phyloP scores from a whole-genome alignment of 2,329 filamentous ascomycete genomes.

The Emmonsia crescens region DNA sequence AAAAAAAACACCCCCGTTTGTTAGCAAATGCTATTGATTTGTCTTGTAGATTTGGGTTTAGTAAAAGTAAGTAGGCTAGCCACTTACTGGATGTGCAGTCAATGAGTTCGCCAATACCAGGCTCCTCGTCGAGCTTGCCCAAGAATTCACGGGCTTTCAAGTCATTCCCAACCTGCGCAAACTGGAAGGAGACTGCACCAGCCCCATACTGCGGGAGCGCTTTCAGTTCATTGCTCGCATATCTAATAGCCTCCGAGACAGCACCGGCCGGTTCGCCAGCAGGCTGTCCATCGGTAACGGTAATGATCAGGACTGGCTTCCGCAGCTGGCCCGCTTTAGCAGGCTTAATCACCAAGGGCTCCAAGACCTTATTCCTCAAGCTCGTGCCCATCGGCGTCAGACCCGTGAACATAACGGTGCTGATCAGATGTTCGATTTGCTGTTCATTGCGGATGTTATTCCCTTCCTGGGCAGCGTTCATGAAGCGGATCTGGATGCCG shows the following conservation, averaged over 20 bases:
- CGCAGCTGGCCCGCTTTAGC: conserved; percentile 43
- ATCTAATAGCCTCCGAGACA: conserved; percentile 48
- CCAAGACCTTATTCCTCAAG: conserved; percentile 52
- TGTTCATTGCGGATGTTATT: conserved; percentile 47
- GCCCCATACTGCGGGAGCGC: conserved; percentile 42
- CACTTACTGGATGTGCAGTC: conserved; percentile 58
- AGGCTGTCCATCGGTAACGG: conserved; percentile 56
- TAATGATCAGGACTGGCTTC: conserved; percentile 56
- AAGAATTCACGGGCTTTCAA: conserved; percentile 54
- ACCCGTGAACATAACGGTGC: conserved; percentile 51
- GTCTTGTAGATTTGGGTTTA: not conserved
- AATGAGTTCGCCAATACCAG: conserved; percentile 49
- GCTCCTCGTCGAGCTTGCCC: conserved; percentile 52
- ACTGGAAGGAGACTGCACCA: conserved; percentile 55
- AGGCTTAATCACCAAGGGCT: conserved; percentile 46
- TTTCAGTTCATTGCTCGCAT: conserved; percentile 42
- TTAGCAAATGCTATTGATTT: not conserved
- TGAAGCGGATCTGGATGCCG: conserved; percentile 57
- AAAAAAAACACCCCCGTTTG: no score
- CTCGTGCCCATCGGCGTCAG: conserved; percentile 57
- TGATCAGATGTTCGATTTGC: conserved; percentile 49
- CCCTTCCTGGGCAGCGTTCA: conserved; percentile 48
- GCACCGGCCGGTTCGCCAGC: conserved; percentile 49
- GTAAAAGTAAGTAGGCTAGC: not conserved
- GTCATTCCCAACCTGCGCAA: conserved; percentile 60